These are phyloP conservation scores for Cystoderma amianthinum DNA, from an alignment of 768 basidiomycete genomes.

Conservation along the genomic window DNA sequence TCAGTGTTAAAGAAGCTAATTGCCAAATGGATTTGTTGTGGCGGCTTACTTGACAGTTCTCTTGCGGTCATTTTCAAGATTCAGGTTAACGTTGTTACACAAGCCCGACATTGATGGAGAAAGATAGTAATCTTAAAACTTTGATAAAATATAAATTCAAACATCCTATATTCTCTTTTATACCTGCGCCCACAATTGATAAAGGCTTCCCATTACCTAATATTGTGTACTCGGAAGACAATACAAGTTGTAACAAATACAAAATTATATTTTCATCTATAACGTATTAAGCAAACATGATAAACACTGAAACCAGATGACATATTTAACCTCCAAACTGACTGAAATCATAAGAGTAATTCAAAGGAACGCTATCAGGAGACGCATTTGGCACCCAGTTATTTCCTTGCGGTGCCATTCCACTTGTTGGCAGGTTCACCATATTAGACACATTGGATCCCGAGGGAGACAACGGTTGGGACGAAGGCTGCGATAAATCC, in stretches of 20 bases:
- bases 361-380: conserved; percentile 11
- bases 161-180: too few relatives aligned
- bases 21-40: conserved; percentile 1
- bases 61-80: conserved; percentile 38
- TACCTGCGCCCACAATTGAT: too few relatives aligned
- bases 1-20: background rate
- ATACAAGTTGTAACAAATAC: background rate
- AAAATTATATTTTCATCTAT: background rate
- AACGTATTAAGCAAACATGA: background rate
- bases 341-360: conserved; percentile 22
- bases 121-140: too few relatives aligned
- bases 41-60: conserved; percentile 33
- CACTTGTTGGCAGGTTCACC: background rate
- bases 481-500: conserved; percentile 10
- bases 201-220: too few relatives aligned
- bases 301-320: background rate
- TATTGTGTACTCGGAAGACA: too few relatives aligned
- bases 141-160: too few relatives aligned
- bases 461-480: conserved; percentile 11
- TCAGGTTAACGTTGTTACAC: conserved; percentile 40
- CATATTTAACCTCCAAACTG: conserved; percentile 10
- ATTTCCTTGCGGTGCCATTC: background rate
- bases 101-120: too few relatives aligned
- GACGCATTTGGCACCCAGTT: conserved; percentile 5
- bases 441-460: background rate